Base-by-base conservation (phyloP, 148 eudicot species). In the Camellia sinensis region DNA sequence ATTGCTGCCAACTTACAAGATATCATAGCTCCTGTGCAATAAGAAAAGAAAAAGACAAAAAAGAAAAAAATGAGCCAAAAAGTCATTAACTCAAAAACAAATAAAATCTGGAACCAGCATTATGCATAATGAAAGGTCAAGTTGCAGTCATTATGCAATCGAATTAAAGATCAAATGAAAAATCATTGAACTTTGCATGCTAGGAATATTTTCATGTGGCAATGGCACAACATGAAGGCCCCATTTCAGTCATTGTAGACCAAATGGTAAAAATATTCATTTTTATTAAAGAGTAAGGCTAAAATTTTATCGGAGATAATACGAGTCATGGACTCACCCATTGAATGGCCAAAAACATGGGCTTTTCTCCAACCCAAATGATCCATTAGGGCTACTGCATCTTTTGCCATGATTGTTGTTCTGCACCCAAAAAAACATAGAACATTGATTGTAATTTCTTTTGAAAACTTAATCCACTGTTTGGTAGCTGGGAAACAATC, bases 291-390 rank as follows among this genome's bases (percentile, higher is more conserved):
- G 0, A 29, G 37, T 29, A 29, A 29, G 37, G 37, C 37, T 29
- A 29, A 29, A 29, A 0, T 29, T 29, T 29, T 29, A 29, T 45
- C 22, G 37, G 48, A 22, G 70, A 48, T 48, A 48, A 48, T 3
- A 48, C 52, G 15, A 61, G 67, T 81, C 56, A 61, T 37, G 52
- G 53, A 89, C 95, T 89, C 80, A 96, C 99, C 98, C 99, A 96
- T 96, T 61, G 99, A 96, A 87, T 96, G 99, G 45, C 99, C 99
- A 79, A 94, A 90, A 50, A 96, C 86, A 83, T 93, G 99, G 44
- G 95, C 98, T 85, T 89, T 89, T 77, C 77, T 78, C 98, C 99
- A 96, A 65, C 98, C 98, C 85, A 96, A 80, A 78, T 96, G 99
- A 86, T 96, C 95, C 97, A 96, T 88, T 71, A 96, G 64, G 56